Conservation (phyloP, 2,329 filamentous ascomycete genomes). For the Amphichorda felina region DNA sequence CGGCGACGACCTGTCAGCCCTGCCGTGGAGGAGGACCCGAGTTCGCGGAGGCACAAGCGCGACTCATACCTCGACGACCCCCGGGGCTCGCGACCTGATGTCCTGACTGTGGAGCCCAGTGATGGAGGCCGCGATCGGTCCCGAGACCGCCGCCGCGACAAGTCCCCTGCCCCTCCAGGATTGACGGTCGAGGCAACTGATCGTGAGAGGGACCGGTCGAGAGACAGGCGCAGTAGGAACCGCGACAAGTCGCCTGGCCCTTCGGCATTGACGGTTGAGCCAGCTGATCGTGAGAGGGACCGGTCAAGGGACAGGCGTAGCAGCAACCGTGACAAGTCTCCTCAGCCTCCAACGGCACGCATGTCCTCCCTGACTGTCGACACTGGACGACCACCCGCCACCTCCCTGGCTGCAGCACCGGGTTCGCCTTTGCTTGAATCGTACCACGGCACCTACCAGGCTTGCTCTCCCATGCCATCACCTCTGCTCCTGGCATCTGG, state of each 20-base stretch:
- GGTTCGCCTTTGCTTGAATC: slow-evolving; percentile 81
- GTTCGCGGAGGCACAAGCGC: slow-evolving; percentile 8
- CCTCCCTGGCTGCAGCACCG: slow-evolving; percentile 47
- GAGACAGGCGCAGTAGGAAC: slow-evolving; percentile 15
- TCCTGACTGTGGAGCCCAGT: slow-evolving; percentile 26
- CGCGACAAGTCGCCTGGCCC: slow-evolving; percentile 7
- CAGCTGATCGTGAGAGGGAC: slow-evolving; percentile 12
- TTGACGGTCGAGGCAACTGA: slow-evolving; percentile 9
- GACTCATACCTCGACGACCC: slow-evolving; percentile 19
- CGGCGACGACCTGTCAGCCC: slow-evolving; percentile 6
- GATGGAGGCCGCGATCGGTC: slow-evolving; percentile 19
- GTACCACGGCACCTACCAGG: slow-evolving; percentile 89
- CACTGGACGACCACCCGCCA: slow-evolving; percentile 24
- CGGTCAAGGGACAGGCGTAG: slow-evolving; percentile 18
- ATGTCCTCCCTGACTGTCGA: slow-evolving; percentile 42
- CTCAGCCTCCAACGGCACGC: slow-evolving; percentile 32
- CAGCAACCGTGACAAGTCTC: slow-evolving; percentile 28
- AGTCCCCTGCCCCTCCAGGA: slow-evolving; percentile 9
- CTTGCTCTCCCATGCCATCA: slow-evolving; percentile 87
- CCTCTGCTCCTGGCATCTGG: slow-evolving; percentile 49
- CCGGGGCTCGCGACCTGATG: slow-evolving; percentile 21
- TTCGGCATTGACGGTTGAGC: slow-evolving; percentile 9
- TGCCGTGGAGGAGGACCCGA: slow-evolving; percentile 8
- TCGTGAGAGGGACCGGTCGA: slow-evolving; percentile 20
- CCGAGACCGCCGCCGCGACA: slow-evolving; percentile 18